Conservation (phyloP, 164 flowering plant species). For the Protea cynaroides region DNA sequence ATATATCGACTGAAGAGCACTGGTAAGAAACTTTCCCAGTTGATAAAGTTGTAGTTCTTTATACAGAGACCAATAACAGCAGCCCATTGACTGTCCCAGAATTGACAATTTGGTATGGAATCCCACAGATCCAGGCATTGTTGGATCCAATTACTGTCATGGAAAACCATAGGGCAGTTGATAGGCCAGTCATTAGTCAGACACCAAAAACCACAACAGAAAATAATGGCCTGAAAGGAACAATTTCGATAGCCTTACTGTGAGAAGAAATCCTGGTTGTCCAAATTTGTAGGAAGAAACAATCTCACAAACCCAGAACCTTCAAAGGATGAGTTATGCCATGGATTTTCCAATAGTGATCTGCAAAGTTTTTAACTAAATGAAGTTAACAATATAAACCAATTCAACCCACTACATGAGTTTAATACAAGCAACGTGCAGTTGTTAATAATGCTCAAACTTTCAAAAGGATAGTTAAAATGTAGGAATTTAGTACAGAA, state of each 20-base stretch:
- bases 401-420: background rate
- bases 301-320: constrained; percentile 90
- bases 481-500: background rate
- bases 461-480: background rate
- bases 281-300: constrained; percentile 87
- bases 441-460: background rate
- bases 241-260: constrained; percentile 40
- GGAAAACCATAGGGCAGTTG: constrained; percentile 2
- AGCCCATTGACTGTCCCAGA: constrained; percentile 97
- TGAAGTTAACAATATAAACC: background rate
- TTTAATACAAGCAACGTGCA: background rate
- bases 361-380: constrained; percentile 34
- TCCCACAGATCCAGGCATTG: constrained; percentile 65
- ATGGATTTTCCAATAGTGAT: constrained; percentile 80
- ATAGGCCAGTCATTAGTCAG: constrained; percentile 2
- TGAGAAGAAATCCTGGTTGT: constrained; percentile 78
- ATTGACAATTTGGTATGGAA: constrained; percentile 81
- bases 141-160: constrained; percentile 61
- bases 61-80: constrained; percentile 73
- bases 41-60: constrained; percentile 49
- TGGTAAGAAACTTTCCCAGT: constrained; percentile 76
- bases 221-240: background rate
- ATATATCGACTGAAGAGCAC: constrained; percentile 65
- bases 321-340: constrained; percentile 95
- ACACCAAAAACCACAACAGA: constrained; percentile 3